Evolutionary conservation across 2,329 filamentous ascomycete species (phyloP), one percentile per base, ranked within the genome.

Genomic region (Dactylellina parvicollis): DNA sequence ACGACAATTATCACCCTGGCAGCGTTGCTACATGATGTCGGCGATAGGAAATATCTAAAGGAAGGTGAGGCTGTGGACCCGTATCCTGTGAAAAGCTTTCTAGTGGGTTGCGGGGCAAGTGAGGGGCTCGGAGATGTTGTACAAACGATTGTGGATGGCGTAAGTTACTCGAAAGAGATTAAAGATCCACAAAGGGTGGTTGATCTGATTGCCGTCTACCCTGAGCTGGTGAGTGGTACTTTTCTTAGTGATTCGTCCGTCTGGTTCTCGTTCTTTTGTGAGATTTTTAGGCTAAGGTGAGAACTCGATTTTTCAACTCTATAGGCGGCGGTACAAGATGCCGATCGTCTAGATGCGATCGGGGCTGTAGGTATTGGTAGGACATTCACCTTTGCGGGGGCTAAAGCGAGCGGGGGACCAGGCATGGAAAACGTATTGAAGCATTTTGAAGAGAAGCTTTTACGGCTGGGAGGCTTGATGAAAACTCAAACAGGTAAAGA

Each of bases 331-430:
- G 92, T 97, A 30, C 93, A 97, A 81, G 94, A 97, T 80, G 93
- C 93, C 2, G 94, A 97, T 82, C 85, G 93, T 4, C 83, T 98
- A n/a, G 94, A 98, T 81, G 91, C 92, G 2, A 88, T 97, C 54
- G 94, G 93, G 0, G 92, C 91, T 0, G 86, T 97, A 28, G 94
- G 94, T 0, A 89, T 96, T 65, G 93, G 87, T 1, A 84, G 94
- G 44, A 87, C 86, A 40, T 93, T 95, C 79, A 88, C 89, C 0
- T 97, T 88, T 79, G 87, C 90, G 0, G 92, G 89, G 0, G 89
- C 88, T 9, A 87, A 85, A 80, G 80, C 50, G 16, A 66, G 59
- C 9, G 80, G 80, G 3, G 82, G 83, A 22, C 34, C 69, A 3
- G 85, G 83, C 44, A 82, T 96, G 84, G 84, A 84, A 38, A 86